phyloP scores from a whole-genome alignment of 345 rosid genomes.

The Gossypium raimondii region DNA sequence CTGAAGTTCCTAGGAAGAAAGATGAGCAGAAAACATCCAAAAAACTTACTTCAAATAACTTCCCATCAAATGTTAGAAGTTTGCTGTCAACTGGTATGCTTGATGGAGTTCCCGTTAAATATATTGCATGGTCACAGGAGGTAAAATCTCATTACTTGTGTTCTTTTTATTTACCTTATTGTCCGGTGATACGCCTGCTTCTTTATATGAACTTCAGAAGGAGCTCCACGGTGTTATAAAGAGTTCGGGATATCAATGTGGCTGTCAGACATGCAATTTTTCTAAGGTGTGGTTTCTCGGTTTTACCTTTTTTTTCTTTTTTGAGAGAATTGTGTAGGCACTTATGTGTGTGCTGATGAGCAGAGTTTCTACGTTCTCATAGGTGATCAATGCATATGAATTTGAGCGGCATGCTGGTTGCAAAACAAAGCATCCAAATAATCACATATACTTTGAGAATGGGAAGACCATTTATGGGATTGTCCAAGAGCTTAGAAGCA shows the following conservation, averaged over 20 bases:
- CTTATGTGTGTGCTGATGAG: not conserved
- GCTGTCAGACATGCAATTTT: constrained; percentile 48
- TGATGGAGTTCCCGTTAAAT: constrained; percentile 57
- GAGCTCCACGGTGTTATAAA: constrained; percentile 48
- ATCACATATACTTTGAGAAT: constrained; percentile 57
- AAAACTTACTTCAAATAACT: constrained; percentile 37
- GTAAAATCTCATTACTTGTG: constrained; percentile 25
- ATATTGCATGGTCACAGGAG: constrained; percentile 54
- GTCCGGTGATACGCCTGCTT: constrained; percentile 20
- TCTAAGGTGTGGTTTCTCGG: constrained; percentile 38
- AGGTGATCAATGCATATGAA: constrained; percentile 53
- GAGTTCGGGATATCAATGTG: constrained; percentile 54
- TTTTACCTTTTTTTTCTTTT: not conserved
- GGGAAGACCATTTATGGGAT: constrained; percentile 58
- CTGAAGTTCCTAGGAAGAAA: constrained; percentile 35
- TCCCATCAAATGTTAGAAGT: constrained; percentile 58
- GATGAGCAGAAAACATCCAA: constrained; percentile 31
- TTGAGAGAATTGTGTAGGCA: not conserved
- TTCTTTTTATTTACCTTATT: constrained; percentile 5
- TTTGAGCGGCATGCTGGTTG: constrained; percentile 63
- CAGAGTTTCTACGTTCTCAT: not conserved
- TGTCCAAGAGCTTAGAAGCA: constrained; percentile 58
- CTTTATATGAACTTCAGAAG: constrained; percentile 34
- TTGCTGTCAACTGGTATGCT: constrained; percentile 58
- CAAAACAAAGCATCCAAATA: constrained; percentile 61